phyloP scores from a whole-genome alignment of 177 flowering plant species.

The Vitis hybrid region DNA sequence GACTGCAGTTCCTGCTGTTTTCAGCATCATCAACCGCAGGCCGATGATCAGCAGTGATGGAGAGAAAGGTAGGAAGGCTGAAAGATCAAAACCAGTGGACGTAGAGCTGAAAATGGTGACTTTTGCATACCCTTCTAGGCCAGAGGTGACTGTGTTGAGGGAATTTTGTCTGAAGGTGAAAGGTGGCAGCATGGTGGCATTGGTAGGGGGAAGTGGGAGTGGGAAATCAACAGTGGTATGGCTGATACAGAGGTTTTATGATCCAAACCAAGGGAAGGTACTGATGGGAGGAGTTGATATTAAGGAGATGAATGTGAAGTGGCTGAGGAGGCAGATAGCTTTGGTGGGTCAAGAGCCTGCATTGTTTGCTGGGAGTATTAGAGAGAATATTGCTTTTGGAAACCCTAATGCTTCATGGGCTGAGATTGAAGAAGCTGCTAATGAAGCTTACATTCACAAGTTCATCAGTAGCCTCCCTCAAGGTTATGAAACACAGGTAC shows the following conservation, averaged over 20 bases:
- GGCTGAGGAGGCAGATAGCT: slow-evolving; percentile 70
- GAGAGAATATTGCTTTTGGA: slow-evolving; percentile 77
- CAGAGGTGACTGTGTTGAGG: slow-evolving; percentile 46
- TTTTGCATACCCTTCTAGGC: slow-evolving; percentile 75
- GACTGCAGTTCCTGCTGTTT: slow-evolving; percentile 54
- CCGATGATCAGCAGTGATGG: slow-evolving; percentile 40
- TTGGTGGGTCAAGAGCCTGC: slow-evolving; percentile 88
- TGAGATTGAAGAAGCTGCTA: slow-evolving; percentile 81
- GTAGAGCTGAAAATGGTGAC: slow-evolving; percentile 62
- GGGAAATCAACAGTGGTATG: slow-evolving; percentile 80
- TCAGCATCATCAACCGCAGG: slow-evolving; percentile 43
- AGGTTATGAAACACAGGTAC: slow-evolving; percentile 78
- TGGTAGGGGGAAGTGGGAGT: slow-evolving; percentile 79
- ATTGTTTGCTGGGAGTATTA: slow-evolving; percentile 62
- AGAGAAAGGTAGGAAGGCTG: slow-evolving; percentile 40
- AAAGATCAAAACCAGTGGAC: slow-evolving; percentile 31
- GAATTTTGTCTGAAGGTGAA: slow-evolving; percentile 58
- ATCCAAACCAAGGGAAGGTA: slow-evolving; percentile 57
- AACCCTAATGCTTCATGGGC: slow-evolving; percentile 59
- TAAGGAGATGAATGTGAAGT: slow-evolving; percentile 58
- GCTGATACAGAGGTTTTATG: slow-evolving; percentile 77
- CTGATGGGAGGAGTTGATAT: slow-evolving; percentile 60
- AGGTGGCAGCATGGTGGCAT: slow-evolving; percentile 65
- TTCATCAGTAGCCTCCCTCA: slow-evolving; percentile 71
- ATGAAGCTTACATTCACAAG: slow-evolving; percentile 66